phyloP scores from a whole-genome alignment of 768 basidiomycete genomes.

The Tricholoma furcatifolium region DNA sequence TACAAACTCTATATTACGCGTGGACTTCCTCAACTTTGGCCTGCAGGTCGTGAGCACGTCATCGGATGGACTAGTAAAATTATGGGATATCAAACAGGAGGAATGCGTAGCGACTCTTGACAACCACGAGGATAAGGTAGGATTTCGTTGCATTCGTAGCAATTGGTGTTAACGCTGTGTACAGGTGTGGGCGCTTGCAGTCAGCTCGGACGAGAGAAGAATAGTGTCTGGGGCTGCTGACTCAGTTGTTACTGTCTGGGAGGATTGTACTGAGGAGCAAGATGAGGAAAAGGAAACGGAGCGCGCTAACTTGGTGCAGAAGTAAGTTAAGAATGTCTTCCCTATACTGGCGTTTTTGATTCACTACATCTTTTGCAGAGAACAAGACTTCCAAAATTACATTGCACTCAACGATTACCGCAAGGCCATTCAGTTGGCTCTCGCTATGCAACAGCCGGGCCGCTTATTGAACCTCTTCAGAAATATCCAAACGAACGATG shows the following conservation, averaged over 20 bases:
- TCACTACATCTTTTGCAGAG: conserved; percentile 46
- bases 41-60: conserved; percentile 87
- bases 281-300: conserved; percentile 72
- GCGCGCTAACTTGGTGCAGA: conserved; percentile 72
- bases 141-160: conserved; percentile 19
- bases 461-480: conserved; percentile 80
- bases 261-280: conserved; percentile 88
- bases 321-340: conserved; percentile 49
- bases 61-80: conserved; percentile 92
- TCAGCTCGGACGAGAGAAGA: conserved; percentile 76
- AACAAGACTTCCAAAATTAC: conserved; percentile 95
- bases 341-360: neutral
- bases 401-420: conserved; percentile 85
- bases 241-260: conserved; percentile 94
- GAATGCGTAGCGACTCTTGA: conserved; percentile 88
- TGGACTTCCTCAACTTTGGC: conserved; percentile 84
- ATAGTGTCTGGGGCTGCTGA: conserved; percentile 96
- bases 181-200: conserved; percentile 94
- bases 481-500: conserved; percentile 41
- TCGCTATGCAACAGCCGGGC: conserved; percentile 92
- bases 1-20: conserved; percentile 92
- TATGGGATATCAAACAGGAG: conserved; percentile 92
- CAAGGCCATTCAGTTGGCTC: conserved; percentile 86
- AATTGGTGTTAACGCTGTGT: conserved; percentile 1
- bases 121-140: conserved; percentile 95